These are phyloP conservation scores for Luffa acutangula DNA, from an alignment of 306 rosid species.

Conservation along the genomic window DNA sequence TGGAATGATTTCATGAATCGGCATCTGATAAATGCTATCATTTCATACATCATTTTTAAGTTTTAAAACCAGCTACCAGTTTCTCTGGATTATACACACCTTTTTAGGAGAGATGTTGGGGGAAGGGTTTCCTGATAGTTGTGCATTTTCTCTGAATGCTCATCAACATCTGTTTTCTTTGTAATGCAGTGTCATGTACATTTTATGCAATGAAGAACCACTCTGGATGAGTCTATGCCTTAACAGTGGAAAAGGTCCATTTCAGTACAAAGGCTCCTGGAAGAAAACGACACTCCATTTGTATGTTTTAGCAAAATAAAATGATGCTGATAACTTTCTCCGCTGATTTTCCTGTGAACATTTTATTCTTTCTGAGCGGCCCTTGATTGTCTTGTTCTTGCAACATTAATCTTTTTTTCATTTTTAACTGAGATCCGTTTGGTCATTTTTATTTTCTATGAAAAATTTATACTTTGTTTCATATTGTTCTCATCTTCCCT, in stretches of 20 bases:
- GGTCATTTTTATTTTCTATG: not conserved
- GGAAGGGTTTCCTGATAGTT: not conserved
- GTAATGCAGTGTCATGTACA: slow-evolving; percentile 69
- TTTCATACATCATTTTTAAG: not conserved
- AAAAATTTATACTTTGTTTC: not conserved
- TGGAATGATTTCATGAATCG: not conserved
- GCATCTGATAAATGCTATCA: not conserved
- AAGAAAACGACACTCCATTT: slow-evolving; percentile 63
- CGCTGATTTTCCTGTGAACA: not conserved
- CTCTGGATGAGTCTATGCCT: slow-evolving; percentile 85
- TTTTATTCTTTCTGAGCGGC: not conserved
- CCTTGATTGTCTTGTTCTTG: not conserved
- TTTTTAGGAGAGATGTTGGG: not conserved
- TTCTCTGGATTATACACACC: not conserved
- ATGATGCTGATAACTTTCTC: not conserved
- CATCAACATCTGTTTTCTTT: not conserved
- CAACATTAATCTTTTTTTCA: not conserved
- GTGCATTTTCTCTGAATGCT: not conserved
- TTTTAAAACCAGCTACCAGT: not conserved
- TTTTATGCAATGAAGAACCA: slow-evolving; percentile 82
- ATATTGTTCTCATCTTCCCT: slow-evolving; percentile 4
- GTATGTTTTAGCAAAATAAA: slow-evolving; percentile 28
- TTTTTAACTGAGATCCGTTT: not conserved
- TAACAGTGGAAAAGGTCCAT: slow-evolving; percentile 40
- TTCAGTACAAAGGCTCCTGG: slow-evolving; percentile 82